Base-by-base conservation (phyloP, 192 early-diverging fungal species). In the Coemansia sp. region DNA sequence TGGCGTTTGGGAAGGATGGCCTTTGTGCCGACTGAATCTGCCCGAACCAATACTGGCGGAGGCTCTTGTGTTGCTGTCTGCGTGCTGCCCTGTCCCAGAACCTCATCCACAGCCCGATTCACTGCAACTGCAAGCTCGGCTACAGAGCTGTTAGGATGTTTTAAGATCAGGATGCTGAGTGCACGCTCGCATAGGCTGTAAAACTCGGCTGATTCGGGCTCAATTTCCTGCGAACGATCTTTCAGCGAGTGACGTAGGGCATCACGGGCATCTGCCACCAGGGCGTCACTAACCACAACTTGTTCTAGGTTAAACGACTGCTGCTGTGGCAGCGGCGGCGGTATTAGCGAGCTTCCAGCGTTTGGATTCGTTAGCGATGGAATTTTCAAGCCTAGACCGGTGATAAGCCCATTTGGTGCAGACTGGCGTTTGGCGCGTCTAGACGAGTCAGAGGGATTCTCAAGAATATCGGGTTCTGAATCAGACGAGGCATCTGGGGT, bases 101-200 rank as follows among this genome's bases (percentile, higher is more conserved):
- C 49, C 27, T 69, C 60, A 51, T 78, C 69, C n/a, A 65, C 64
- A 2, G 69, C 60, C 14, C 63, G 54, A 22, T 66, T 67, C 1
- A 78, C 76, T 26, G 76, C 69, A 34, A 69, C 60, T 10, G 76
- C 76, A 21, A 78, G 76, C 56, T 78, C 76, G 14, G 66, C 50
- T 23, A 69, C 76, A 10, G 63, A 50, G 56, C 66, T 62, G 14
- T 21, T 51, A 2, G 76, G 76, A 27, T 73, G 54, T 51, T 53
- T 59, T 16, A 59, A 60, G 23, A 78, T 78, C 49, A 78, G 66
- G 38, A 62, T 56, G 18, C 49, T 48, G 16, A 72, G 67, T 27
- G 66, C 62, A 12, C 62, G 70, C 62, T 78, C 76, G 34, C 76
- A 78, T 26, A 78, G 41, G 1, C 21, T 21, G 28, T 73, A 78